Evolutionary conservation across 139 green algal genomes (phyloP), one percentile per base, ranked within the genome.

Genomic region (Chlamydomonas schloesseri): DNA sequence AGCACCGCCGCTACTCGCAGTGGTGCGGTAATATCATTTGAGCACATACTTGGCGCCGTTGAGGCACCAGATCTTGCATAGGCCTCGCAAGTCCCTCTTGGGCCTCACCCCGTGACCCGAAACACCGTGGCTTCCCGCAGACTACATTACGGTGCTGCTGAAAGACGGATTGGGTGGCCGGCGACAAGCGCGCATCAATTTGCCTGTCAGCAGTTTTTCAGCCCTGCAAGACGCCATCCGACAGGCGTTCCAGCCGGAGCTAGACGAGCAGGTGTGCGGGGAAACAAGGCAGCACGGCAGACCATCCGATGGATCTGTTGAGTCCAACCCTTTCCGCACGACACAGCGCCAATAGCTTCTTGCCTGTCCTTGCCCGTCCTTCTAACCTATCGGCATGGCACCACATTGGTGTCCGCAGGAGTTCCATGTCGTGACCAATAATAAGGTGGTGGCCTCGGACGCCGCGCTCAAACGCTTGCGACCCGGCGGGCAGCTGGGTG

Each of bases 101-200:
- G 5, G 42, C 42, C 42, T 5, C 42, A 50, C 42, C 42, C 42
- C 42, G 5, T 50, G n/a, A n/a, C n/a, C n/a, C 42, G 5, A 13
- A 50, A 50, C 42, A 50, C n/a, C n/a, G n/a, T n/a, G n/a, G n/a
- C n/a, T 65, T 65, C 17, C 15, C 17, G 34, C 46, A 68, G 65
- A 57, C 0, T 47, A 8, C 31, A 3, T 85, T 3, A 69, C 47
- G 3, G 67, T 85, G 21, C 46, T 85, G 46, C 20, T 76, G 0
- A 85, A 68, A 67, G 67, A 75, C 36, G 65, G 33, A 2, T 47
- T 77, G 21, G 79, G 79, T 13, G 47, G 65, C 14, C n/a, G 79
- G 23, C 79, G 79, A 0, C 79, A 77, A 21, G 29, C 47, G 15
- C 65, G 67, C 2, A 0, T 85, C 0, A 21, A 47, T 10, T 0